Conservation (phyloP, 768 basidiomycete genomes). For the Russula sp. region DNA sequence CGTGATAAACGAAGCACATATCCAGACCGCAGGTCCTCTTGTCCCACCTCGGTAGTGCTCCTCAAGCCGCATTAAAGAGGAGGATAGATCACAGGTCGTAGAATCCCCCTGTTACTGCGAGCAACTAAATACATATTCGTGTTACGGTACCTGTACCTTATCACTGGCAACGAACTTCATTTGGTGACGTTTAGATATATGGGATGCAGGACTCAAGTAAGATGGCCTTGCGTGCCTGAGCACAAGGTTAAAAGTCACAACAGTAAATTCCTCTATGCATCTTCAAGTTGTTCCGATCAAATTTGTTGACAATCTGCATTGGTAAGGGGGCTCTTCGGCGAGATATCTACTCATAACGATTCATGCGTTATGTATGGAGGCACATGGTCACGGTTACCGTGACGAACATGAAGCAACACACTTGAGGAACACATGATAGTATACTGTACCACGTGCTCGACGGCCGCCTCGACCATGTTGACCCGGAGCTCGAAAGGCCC, state of each 20-base stretch:
- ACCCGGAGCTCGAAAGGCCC: not conserved
- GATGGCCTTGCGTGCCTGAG: no score
- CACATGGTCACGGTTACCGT: no score
- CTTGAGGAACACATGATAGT: no score
- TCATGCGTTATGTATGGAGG: no score
- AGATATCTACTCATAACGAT: no score
- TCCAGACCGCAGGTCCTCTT: not conserved
- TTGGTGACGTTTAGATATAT: not conserved
- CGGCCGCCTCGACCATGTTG: not conserved
- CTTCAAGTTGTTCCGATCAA: no score
- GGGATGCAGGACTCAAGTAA: not conserved
- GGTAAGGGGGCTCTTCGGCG: no score
- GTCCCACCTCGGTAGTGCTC: not conserved
- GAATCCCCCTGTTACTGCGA: no score
- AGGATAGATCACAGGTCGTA: not conserved
- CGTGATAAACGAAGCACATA: conserved; percentile 33
- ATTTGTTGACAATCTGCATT: no score
- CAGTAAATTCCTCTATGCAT: not conserved
- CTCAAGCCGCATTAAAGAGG: not conserved
- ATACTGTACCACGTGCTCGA: no score
- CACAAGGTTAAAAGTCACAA: no score
- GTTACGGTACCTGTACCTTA: not conserved
- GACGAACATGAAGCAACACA: no score
- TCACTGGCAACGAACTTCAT: not conserved
- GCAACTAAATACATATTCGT: not conserved